A percentile compares a stretch with the other conserved stretches of the same genome.
Conservation (phyloP, 148 eudicot genomes). For the Amaranthus palmeri region DNA sequence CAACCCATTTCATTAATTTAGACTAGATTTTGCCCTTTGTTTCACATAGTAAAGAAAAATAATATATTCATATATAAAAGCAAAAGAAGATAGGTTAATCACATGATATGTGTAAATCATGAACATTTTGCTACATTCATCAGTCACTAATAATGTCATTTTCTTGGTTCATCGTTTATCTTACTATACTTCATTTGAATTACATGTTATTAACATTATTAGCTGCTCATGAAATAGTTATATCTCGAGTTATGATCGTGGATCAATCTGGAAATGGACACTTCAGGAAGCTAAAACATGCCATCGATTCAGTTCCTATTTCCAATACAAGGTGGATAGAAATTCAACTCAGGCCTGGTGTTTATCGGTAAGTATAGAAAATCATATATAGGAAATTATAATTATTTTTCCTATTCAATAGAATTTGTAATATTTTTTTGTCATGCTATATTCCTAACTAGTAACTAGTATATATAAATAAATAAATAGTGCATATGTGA, state of each 20-base stretch:
- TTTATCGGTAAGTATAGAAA: conserved; percentile 14
- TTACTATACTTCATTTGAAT: conserved; percentile 2
- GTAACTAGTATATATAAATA: too few relatives aligned
- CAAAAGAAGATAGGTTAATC: neutral
- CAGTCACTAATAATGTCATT: neutral
- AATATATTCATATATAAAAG: too few relatives aligned
- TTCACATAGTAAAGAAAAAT: too few relatives aligned
- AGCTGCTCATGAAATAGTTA: neutral
- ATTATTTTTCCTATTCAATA: too few relatives aligned
- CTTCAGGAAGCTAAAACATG: conserved; percentile 24
- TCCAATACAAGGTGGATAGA: conserved; percentile 32
- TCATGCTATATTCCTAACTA: too few relatives aligned
- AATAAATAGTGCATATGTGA: too few relatives aligned
- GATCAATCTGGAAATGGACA: conserved; percentile 27
- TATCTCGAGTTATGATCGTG: conserved; percentile 23
- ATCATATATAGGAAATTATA: too few relatives aligned
- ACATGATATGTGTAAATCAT: neutral
- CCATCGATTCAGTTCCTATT: conserved; percentile 28
- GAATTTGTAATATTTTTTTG: too few relatives aligned
- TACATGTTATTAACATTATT: neutral
- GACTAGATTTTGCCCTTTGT: too few relatives aligned
- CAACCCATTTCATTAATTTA: too few relatives aligned
- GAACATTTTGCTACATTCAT: neutral
- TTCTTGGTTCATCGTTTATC: neutral
- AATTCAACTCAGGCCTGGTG: conserved; percentile 24